Base-by-base conservation (phyloP, 1,139 yeast genomes). In the Lodderomyces beijingensis region DNA sequence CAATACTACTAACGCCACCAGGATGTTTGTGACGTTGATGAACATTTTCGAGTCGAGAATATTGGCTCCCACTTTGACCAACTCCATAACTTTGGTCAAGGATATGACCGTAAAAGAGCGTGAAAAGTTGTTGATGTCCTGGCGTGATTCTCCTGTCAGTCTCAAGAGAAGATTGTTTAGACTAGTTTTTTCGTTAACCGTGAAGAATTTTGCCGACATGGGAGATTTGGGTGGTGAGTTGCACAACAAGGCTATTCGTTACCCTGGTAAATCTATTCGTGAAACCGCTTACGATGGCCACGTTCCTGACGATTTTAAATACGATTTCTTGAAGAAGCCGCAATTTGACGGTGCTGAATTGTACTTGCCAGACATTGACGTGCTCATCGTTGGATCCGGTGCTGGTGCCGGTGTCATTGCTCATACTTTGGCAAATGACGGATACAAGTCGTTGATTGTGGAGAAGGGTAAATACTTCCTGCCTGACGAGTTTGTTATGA, bases 401-500 rank as follows among this genome's bases (percentile, higher is more conserved):
- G 55, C 74, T 12, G 78, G 79, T 3, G 74, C 78, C 1, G 80
- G 80, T 4, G 81, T 75, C 0, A 72, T 64, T 0, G 80, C 79
- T 2, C 68, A 70, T 31, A 62, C 74, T 3, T 60, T 76, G 33
- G 56, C 73, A 3, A 50, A 59, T 9, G 62, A 59, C 23, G 80
- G 80, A 7, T 56, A 49, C 44, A 59, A 54, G 24, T 66, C 70
- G 21, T 55, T 77, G 31, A 71, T 77, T 2, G 47, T 76, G 12
- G 82, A 76, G 45, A 75, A 74, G 47, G 82, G 80, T 2, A 57
- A 57, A 37, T 71, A 72, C 44, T 66, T 51, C 38, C 54, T 56
- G 25, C 61, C 58, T 13, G 44, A 54, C 1, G 73, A 74, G 30
- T 51, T 62, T 24, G 47, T 45, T 4, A 60, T 67, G 41, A 51